These are phyloP conservation scores for Daucus carota DNA, from an alignment of 129 eudicot genomes.

Conservation along the genomic window DNA sequence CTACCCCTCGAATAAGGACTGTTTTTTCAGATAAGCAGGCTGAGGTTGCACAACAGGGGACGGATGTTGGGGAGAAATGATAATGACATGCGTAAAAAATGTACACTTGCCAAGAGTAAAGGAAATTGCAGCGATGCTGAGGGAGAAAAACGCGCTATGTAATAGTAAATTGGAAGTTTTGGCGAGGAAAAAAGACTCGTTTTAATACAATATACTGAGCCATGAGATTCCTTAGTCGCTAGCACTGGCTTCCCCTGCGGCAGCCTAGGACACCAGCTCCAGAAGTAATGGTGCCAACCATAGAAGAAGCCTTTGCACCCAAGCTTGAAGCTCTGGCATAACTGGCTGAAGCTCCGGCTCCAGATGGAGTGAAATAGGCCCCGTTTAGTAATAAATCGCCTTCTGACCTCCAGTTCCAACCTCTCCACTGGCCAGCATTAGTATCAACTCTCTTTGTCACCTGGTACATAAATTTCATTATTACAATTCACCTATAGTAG, in stretches of 20 bases:
- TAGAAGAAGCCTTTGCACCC: conserved; percentile 69
- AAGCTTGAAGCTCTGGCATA: conserved; percentile 84
- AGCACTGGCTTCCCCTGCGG: conserved; percentile 61
- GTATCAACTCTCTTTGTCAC: conserved; percentile 79
- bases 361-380: conserved; percentile 73
- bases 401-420: conserved; percentile 94
- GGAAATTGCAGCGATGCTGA: conserved; percentile 1
- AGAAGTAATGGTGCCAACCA: conserved; percentile 70
- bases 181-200: not conserved
- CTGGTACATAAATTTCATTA: conserved; percentile 24
- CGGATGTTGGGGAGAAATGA: not conserved
- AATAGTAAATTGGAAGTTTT: conserved; percentile 1
- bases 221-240: conserved; percentile 13
- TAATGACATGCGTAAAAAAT: conserved; percentile 11
- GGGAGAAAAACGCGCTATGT: conserved; percentile 4
- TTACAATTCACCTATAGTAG: not conserved
- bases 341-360: conserved; percentile 65
- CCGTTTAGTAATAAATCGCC: conserved; percentile 80
- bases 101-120: conserved; percentile 8
- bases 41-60: conserved; percentile 45
- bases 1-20: conserved; percentile 18
- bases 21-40: conserved; percentile 27
- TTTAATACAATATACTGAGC: not conserved
- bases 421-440: conserved; percentile 44
- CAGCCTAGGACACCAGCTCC: conserved; percentile 65